phyloP scores from a whole-genome alignment of 2,329 filamentous ascomycete genomes.

The Gaeumannomyces sp. region DNA sequence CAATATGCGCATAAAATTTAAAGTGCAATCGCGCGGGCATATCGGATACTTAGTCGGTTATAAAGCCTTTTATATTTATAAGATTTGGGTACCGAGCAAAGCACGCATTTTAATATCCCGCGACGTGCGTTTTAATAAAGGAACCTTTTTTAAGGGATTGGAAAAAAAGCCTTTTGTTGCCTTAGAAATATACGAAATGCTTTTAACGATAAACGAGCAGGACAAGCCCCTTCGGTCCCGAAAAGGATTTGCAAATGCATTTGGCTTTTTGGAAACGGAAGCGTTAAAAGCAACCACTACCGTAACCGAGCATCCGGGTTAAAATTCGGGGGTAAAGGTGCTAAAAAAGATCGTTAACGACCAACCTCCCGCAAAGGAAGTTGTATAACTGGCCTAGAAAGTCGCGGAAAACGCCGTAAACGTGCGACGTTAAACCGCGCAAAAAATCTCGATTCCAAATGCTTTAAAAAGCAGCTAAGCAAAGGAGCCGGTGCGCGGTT shows the following conservation, averaged over 20 bases:
- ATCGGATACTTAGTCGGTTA: background rate
- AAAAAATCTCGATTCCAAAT: too few species aligned
- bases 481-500: too few species aligned
- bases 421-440: too few species aligned
- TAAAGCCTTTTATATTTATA: background rate
- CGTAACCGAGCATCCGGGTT: too few species aligned
- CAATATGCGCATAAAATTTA: background rate
- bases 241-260: background rate
- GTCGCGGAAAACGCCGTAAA: too few species aligned
- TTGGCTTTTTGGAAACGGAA: background rate
- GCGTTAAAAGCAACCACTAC: background rate
- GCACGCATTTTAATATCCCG: background rate
- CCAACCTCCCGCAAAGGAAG: too few species aligned
- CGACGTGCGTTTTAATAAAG: background rate
- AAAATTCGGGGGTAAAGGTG: too few species aligned
- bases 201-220: too few species aligned
- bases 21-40: background rate
- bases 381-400: too few species aligned
- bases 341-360: too few species aligned
- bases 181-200: too few species aligned
- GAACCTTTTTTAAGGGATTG: background rate
- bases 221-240: background rate
- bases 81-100: background rate
- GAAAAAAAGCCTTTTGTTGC: background rate
- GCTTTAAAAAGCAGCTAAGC: too few species aligned